Conservation (phyloP, 495 filamentous ascomycete species). For the Penicillium waksmanii region DNA sequence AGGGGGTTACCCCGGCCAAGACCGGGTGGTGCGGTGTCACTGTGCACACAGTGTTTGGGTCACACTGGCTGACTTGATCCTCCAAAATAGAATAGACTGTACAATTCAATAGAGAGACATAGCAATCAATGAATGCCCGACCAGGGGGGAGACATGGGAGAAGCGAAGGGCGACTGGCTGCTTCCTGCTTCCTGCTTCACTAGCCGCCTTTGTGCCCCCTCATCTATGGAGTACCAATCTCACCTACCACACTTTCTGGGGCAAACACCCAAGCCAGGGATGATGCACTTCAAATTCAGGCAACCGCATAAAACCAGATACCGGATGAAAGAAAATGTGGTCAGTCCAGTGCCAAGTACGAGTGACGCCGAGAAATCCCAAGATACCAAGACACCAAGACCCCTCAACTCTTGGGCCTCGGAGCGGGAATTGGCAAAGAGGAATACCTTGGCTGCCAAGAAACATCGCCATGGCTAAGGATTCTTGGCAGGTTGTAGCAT, state of each 20-base stretch:
- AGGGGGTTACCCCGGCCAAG: conserved; percentile 9
- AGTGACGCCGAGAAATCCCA: conserved; percentile 8
- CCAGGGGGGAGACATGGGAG: not conserved
- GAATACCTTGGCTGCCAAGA: conserved; percentile 40
- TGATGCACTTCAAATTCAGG: not conserved
- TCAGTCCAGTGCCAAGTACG: not conserved
- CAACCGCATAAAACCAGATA: conserved; percentile 8
- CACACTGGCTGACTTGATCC: not conserved
- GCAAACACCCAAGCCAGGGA: not conserved
- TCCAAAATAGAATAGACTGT: not conserved
- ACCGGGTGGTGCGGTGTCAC: not conserved
- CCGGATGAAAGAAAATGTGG: not conserved
- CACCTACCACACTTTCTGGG: not conserved
- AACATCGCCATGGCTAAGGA: conserved; percentile 22
- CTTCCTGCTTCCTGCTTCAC: no score
- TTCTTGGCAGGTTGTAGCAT: conserved; percentile 22
- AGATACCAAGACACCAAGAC: conserved; percentile 19
- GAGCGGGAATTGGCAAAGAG: conserved; percentile 39
- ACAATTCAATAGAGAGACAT: not conserved
- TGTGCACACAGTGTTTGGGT: not conserved
- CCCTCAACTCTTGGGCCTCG: conserved; percentile 24
- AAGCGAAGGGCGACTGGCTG: not conserved
- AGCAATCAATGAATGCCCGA: no score
- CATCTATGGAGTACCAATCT: no score
- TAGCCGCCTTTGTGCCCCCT: no score